Evolutionary conservation across 768 basidiomycete species (phyloP).

Genomic region (Rhodotorula babjevae): DNA sequence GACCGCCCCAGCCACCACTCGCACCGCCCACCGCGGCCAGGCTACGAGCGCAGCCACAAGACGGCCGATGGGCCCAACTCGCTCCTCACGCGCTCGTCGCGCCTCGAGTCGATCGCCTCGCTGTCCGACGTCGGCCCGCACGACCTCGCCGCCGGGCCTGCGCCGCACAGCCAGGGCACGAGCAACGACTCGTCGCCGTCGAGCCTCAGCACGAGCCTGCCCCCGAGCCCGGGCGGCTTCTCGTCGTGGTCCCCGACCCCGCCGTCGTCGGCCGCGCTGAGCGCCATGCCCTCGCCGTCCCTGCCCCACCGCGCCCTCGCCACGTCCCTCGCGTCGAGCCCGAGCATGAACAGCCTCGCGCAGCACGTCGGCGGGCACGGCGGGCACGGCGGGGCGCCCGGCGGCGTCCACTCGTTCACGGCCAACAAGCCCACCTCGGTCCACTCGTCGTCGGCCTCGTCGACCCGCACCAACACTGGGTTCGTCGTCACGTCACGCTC

Average conservation of each 20-base stretch:
- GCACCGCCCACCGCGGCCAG: not conserved
- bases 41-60: not conserved
- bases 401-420: not conserved
- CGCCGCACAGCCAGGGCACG: no score
- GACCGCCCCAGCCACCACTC: no score
- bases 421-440: not conserved
- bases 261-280: not conserved
- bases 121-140: not conserved
- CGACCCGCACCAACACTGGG: constrained; percentile 8
- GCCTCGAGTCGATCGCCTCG: constrained; percentile 22
- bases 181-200: not conserved
- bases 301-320: not conserved
- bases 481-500: constrained; percentile 34
- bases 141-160: no score
- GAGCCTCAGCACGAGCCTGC: not conserved
- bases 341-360: not conserved
- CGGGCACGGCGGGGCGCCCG: not conserved
- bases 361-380: no score
- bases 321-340: not conserved
- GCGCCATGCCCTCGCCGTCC: not conserved
- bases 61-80: not conserved
- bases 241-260: not conserved
- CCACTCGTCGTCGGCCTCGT: not conserved
- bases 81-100: constrained; percentile 4
- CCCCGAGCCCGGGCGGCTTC: not conserved